These are phyloP conservation scores for Endothia cerciana DNA, from an alignment of 2,329 filamentous ascomycete genomes.

Conservation along the genomic window DNA sequence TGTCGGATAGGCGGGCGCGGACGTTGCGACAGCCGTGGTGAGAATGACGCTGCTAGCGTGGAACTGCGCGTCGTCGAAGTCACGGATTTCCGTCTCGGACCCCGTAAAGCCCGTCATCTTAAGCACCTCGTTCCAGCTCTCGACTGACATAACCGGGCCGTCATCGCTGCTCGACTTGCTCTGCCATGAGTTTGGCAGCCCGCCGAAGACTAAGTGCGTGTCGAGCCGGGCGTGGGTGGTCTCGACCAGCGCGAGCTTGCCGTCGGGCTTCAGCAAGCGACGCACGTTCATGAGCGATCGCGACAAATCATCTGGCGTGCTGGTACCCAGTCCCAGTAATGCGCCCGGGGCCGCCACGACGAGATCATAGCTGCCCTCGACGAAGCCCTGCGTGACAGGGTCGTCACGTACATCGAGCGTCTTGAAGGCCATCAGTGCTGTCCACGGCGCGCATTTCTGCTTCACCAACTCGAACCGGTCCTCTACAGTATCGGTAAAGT, in stretches of 20 bases:
- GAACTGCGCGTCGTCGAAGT: not conserved
- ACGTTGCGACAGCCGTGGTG: not conserved
- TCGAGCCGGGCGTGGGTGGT: constrained; percentile 15
- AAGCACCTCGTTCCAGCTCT: not conserved
- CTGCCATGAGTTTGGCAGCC: constrained; percentile 43
- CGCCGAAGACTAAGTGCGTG: constrained; percentile 37
- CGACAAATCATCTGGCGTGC: no score
- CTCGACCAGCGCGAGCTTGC: constrained; percentile 38
- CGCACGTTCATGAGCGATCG: constrained; percentile 33
- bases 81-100: not conserved
- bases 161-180: constrained; percentile 29
- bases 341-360: constrained; percentile 36
- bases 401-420: constrained; percentile 37
- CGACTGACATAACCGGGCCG: not conserved
- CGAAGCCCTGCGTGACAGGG: constrained; percentile 37
- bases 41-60: not conserved
- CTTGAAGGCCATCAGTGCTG: constrained; percentile 34
- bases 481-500: constrained; percentile 46
- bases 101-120: constrained; percentile 11
- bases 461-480: constrained; percentile 42
- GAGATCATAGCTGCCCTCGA: constrained; percentile 35
- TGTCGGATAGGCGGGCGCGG: not conserved
- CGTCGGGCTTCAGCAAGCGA: constrained; percentile 39
- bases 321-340: no score
- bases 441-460: constrained; percentile 35